Evolutionary conservation across 768 basidiomycete species (phyloP), one percentile per base, ranked within the genome.

Genomic region (Mycena haematopus): DNA sequence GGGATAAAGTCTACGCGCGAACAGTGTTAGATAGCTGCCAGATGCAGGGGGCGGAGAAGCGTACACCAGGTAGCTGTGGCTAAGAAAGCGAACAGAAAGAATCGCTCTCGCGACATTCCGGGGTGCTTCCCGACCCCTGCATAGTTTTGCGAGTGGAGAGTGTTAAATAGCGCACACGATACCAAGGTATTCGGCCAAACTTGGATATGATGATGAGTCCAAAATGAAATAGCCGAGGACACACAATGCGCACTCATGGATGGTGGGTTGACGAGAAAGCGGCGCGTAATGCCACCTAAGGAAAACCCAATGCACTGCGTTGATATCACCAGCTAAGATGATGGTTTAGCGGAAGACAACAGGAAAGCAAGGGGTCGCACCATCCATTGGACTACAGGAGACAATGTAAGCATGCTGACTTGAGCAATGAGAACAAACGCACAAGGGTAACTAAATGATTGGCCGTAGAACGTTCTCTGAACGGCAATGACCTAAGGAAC

Each of bases 181-280:
- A 91, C 90, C 6, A 92, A 78, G 42, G 86, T 86, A 59, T 83
- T 82, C 1, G 90, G 90, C 90, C 90, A 92, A 46, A 92, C 88
- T 86, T 1, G n/a, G 6, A 52, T n/a, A 33, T 40, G 52, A 29
- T 31, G 27, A 17, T 19, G 29, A 31, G 61, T 58, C 3, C 55
- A 63, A 22, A 36, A n/a, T n/a, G 44, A 42, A 17, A 11, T 0
- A 52, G 49, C 19, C 17, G 1, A 54, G 17, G 40, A 57, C 58
- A 22, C 10, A 31, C 25, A 27, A 36, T 11, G 59, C 78, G 46
- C 65, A 85, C 85, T 87, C 86, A 88, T 88, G 1, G 86, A 86
- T 2, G 83, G 83, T 10, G 86, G 89, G 21, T 80, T 76, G 42
- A 89, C 88, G 7, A 90, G 81, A 73, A 90, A 88, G 11, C 88